phyloP scores from a whole-genome alignment of 495 filamentous ascomycete species.

The Amorphotheca resinae region DNA sequence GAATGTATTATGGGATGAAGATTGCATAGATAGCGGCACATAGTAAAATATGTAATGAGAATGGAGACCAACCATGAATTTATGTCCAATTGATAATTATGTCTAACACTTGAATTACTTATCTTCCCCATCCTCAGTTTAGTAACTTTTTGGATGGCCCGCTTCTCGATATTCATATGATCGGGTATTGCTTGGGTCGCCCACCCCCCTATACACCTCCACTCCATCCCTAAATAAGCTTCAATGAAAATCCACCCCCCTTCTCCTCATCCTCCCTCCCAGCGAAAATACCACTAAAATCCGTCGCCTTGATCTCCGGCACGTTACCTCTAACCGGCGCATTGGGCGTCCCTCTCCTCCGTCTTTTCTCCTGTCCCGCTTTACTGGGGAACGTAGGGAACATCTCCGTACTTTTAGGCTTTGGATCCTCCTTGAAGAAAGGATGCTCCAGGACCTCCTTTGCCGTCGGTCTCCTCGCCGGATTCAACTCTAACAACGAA shows the following conservation, averaged over 20 bases:
- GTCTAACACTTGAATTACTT: too few relatives aligned
- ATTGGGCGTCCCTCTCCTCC: constrained; percentile 62
- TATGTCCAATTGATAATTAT: too few relatives aligned
- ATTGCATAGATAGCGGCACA: constrained; percentile 12
- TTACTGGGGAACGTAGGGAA: constrained; percentile 91
- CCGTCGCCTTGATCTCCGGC: constrained; percentile 50
- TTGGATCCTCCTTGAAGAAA: constrained; percentile 84
- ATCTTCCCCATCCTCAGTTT: too few relatives aligned
- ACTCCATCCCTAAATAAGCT: constrained; percentile 41
- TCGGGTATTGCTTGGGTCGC: too few relatives aligned
- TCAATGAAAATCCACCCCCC: constrained; percentile 72
- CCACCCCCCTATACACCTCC: too few relatives aligned
- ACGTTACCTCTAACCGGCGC: constrained; percentile 76
- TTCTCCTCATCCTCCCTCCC: constrained; percentile 58
- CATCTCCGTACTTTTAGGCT: constrained; percentile 73
- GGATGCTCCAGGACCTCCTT: constrained; percentile 56
- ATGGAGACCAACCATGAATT: too few relatives aligned
- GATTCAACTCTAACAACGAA: constrained; percentile 62
- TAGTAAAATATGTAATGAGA: constrained; percentile 5
- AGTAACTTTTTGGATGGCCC: too few relatives aligned
- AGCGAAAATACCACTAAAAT: constrained; percentile 70
- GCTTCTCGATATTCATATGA: too few relatives aligned
- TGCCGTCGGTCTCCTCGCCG: constrained; percentile 55
- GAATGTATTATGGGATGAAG: constrained; percentile 1
- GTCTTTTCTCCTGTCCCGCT: constrained; percentile 78